These are phyloP conservation scores for Melampsora larici-populina DNA, from an alignment of 1,284 basidiomycete species.

Conservation along the genomic window DNA sequence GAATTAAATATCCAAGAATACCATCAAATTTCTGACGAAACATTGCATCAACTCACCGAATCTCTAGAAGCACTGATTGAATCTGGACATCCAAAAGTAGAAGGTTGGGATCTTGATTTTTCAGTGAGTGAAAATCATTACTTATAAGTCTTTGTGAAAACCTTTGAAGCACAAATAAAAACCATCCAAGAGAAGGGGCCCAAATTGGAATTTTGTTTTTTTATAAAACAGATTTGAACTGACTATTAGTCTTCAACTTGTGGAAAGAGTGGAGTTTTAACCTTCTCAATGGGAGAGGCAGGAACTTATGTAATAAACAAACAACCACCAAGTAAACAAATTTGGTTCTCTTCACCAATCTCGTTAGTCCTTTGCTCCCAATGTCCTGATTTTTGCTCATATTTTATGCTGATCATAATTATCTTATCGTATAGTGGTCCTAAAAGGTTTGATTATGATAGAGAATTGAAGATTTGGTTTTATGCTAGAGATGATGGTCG, in stretches of 20 bases:
- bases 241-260: background rate
- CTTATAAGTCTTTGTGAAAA: too few relatives aligned
- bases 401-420: background rate
- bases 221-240: background rate
- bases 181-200: background rate
- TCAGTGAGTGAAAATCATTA: conserved; percentile 14
- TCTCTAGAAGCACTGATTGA: conserved; percentile 31
- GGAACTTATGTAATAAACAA: conserved; percentile 41
- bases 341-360: conserved; percentile 40
- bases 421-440: conserved; percentile 24
- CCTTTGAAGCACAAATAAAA: background rate
- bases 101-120: conserved; percentile 42
- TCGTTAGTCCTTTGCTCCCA: conserved; percentile 14
- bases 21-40: conserved; percentile 40
- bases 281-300: conserved; percentile 17
- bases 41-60: conserved; percentile 20
- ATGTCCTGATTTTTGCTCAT: background rate
- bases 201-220: background rate
- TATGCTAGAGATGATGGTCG: conserved; percentile 27
- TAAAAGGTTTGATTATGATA: conserved; percentile 42
- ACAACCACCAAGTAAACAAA: conserved; percentile 41
- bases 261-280: conserved; percentile 37
- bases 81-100: conserved; percentile 23
- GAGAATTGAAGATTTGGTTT: conserved; percentile 14
- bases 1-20: conserved; percentile 32